Evolutionary conservation across 768 basidiomycete species (phyloP), one percentile per base, ranked within the genome.

Genomic region (Brasilioporus rufonigricans): DNA sequence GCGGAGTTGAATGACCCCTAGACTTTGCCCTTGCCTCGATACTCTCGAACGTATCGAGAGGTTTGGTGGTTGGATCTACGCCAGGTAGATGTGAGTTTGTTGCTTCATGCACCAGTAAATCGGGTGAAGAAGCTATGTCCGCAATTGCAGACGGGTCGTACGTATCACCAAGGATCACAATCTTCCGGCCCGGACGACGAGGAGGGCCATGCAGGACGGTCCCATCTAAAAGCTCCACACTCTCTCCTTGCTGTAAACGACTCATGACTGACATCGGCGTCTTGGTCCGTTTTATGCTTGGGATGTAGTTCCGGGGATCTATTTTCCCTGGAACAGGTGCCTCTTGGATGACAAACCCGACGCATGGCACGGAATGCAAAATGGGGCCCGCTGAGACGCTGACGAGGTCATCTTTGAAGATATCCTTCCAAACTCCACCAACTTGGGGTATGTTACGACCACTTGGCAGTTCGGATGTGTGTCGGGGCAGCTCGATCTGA

Each of bases 1-100:
- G 89, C 1, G 93, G 92, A 13, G 93, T 97, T 5, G 91, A 93
- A 69, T 97, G 93, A 0, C 93, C 94, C 65, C 91, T 80, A 3
- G 83, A 85, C 66, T 77, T 86, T 8, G 91, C 75, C 53, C 84
- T 80, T 35, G 71, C 70, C 63, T 89, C 81, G 8, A 93, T 81
- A 14, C 63, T 77, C 61, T 82, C 79, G 56, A 79, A 79, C 8
- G 84, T 86, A 52, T 91, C 89, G 3, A 66, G 70, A 3, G 72
- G 70, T 66, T 87, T 89, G 14, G 85, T 86, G 26, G 73, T 67
- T 7, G 72, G 65, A 58, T 89, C 85, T 55, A 90, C 68, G 4
- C 77, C 80, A 2, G 84, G 86, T 4, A 97, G 72, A 72, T 88
- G 83, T 2, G 92, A 89, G 65, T 95, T 96, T 10, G 93, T 96